Evolutionary conservation across 1,284 basidiomycete genomes (phyloP).

Genomic region (Kalmanozyma brasiliensis): DNA sequence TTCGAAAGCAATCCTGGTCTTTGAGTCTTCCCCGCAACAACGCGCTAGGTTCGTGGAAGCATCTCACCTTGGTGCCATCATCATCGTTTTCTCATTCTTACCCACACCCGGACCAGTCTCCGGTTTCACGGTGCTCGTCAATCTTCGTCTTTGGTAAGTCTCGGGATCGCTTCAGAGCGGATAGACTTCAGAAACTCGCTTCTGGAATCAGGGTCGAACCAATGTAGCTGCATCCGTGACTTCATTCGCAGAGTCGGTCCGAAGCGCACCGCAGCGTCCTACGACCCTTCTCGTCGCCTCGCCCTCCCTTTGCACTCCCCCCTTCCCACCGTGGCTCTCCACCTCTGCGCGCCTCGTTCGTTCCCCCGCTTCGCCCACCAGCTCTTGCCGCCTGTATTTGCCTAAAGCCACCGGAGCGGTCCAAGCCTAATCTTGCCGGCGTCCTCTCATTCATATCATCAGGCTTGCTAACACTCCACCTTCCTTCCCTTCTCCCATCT

Average conservation of each 20-base stretch:
- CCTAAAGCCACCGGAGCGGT: background rate
- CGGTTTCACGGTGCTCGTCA: background rate
- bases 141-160: background rate
- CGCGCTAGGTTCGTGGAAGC: background rate
- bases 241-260: slow-evolving; percentile 16
- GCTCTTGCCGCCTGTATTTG: slow-evolving; percentile 2
- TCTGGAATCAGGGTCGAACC: background rate
- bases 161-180: no score
- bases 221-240: background rate
- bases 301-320: background rate
- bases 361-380: background rate
- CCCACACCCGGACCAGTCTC: background rate
- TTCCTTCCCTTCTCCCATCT: background rate
- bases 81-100: background rate
- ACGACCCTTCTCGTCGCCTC: background rate
- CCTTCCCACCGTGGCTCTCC: slow-evolving; percentile 1
- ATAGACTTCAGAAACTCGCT: no score
- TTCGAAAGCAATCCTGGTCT: background rate
- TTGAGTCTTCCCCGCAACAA: slow-evolving; percentile 4
- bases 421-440: background rate
- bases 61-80: slow-evolving; percentile 7
- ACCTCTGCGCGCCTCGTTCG: background rate
- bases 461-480: background rate
- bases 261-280: slow-evolving; percentile 30
- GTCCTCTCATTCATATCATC: slow-evolving; percentile 8